Conservation (phyloP, 139 green algal genomes). For the Chlamydomonas applanata region DNA sequence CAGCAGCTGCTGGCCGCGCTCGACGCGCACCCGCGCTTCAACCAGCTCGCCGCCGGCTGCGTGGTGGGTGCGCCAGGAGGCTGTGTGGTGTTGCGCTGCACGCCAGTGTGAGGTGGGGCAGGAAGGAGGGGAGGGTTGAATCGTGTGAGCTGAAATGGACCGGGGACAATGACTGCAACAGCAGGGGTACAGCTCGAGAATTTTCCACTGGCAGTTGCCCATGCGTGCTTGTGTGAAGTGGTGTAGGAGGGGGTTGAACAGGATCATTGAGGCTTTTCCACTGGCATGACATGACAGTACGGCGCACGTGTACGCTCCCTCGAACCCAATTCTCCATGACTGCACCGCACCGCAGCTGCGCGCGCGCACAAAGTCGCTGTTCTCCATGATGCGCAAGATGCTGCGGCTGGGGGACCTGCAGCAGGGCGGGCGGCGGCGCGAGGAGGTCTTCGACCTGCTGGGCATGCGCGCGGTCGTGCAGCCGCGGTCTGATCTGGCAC, state of each 20-base stretch:
- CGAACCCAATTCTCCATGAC: too few species aligned
- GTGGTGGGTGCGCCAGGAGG: slow-evolving; percentile 14
- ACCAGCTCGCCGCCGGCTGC: slow-evolving; percentile 44
- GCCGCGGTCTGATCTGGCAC: slow-evolving; percentile 42
- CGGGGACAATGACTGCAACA: too few species aligned
- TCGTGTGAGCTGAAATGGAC: too few species aligned
- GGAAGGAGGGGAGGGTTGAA: neutral
- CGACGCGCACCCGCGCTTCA: slow-evolving; percentile 50
- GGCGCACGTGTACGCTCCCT: too few species aligned
- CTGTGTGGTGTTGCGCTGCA: too few species aligned
- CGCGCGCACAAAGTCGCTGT: slow-evolving; percentile 83
- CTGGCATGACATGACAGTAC: too few species aligned
- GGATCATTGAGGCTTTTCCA: too few species aligned
- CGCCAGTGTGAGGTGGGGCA: too few species aligned
- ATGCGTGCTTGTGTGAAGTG: too few species aligned
- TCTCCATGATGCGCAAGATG: slow-evolving; percentile 93
- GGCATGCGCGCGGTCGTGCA: slow-evolving; percentile 84
- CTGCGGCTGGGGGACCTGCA: slow-evolving; percentile 70
- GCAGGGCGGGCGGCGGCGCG: slow-evolving; percentile 54
- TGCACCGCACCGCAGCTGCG: slow-evolving; percentile 49
- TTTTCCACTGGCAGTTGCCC: too few species aligned
- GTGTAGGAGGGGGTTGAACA: too few species aligned
- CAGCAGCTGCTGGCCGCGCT: slow-evolving; percentile 58
- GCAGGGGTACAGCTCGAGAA: too few species aligned
- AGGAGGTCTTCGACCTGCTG: slow-evolving; percentile 88